These are phyloP conservation scores for Sphaerobolus stellatus DNA, from an alignment of 1,284 basidiomycete genomes.

Conservation along the genomic window DNA sequence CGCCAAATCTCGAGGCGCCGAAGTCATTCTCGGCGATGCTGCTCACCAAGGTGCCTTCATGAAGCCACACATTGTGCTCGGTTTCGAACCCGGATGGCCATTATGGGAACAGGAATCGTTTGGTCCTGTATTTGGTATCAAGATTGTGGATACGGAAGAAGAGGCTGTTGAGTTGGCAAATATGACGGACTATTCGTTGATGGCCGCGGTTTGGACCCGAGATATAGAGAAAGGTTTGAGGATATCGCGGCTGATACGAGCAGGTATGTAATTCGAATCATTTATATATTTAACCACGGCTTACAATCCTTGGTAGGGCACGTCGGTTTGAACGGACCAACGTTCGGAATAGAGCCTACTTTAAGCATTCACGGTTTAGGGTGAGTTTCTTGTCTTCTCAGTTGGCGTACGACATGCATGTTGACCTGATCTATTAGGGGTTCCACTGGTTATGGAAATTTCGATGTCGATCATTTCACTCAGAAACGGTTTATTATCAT, in stretches of 20 bases:
- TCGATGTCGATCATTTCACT: conserved; percentile 51
- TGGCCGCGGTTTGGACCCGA: background rate
- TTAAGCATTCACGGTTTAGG: background rate
- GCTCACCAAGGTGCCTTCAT: background rate
- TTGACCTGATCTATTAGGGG: conserved; percentile 33
- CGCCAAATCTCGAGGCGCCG: background rate
- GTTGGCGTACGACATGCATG: background rate
- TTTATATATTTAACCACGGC: background rate
- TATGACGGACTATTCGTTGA: background rate
- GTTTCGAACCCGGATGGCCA: background rate
- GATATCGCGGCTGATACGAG: background rate
- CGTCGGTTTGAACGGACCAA: background rate
- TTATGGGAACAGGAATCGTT: background rate
- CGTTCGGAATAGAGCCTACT: background rate
- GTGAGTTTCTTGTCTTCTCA: background rate
- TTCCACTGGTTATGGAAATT: conserved; percentile 52
- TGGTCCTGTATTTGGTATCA: background rate
- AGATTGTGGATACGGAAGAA: background rate
- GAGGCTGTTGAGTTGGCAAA: background rate
- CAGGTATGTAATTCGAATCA: background rate
- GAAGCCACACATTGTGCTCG: background rate
- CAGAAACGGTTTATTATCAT: conserved; percentile 43
- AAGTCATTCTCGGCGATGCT: background rate
- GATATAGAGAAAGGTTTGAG: background rate
- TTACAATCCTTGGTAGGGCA: background rate